phyloP scores from a whole-genome alignment of 2,329 filamentous ascomycete genomes.

The Cladosporium phlei region DNA sequence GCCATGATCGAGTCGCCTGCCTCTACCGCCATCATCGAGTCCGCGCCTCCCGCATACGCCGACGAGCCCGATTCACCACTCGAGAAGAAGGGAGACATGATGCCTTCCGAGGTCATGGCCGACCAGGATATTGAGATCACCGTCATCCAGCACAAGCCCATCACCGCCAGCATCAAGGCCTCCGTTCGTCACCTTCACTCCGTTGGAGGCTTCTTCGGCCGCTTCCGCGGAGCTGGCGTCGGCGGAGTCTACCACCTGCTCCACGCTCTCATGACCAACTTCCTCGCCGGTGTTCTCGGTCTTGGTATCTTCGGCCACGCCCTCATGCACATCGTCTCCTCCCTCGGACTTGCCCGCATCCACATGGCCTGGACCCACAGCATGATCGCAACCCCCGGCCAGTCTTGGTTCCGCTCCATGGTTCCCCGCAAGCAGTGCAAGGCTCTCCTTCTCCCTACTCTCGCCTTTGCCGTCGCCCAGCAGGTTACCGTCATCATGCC shows the following conservation, averaged over 20 bases:
- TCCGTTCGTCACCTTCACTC: conserved; percentile 57
- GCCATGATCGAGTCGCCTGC: conserved; percentile 60
- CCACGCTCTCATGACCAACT: conserved; percentile 25
- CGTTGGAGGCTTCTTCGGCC: conserved; percentile 32
- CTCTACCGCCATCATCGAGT: conserved; percentile 44
- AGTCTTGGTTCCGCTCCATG: conserved; percentile 63
- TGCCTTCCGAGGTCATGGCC: conserved; percentile 26
- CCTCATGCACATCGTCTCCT: conserved; percentile 53
- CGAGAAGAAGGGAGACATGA: conserved; percentile 30
- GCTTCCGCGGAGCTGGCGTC: conserved; percentile 33
- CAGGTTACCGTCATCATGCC: conserved; percentile 48
- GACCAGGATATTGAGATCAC: conserved; percentile 37
- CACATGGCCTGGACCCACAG: conserved; percentile 79
- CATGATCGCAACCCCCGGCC: conserved; percentile 66
- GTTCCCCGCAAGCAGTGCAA: conserved; percentile 62
- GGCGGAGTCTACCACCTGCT: conserved; percentile 32
- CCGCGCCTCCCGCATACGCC: conserved; percentile 42
- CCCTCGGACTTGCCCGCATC: conserved; percentile 61
- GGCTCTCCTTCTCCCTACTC: conserved; percentile 64
- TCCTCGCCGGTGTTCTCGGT: conserved; percentile 36
- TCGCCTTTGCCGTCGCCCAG: conserved; percentile 57
- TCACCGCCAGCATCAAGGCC: conserved; percentile 57
- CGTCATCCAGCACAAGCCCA: conserved; percentile 50
- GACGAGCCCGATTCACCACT: conserved; percentile 47
- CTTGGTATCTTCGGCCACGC: conserved; percentile 41